phyloP scores from a whole-genome alignment of 2,329 filamentous ascomycete genomes.

The Cytospora chrysosperma region DNA sequence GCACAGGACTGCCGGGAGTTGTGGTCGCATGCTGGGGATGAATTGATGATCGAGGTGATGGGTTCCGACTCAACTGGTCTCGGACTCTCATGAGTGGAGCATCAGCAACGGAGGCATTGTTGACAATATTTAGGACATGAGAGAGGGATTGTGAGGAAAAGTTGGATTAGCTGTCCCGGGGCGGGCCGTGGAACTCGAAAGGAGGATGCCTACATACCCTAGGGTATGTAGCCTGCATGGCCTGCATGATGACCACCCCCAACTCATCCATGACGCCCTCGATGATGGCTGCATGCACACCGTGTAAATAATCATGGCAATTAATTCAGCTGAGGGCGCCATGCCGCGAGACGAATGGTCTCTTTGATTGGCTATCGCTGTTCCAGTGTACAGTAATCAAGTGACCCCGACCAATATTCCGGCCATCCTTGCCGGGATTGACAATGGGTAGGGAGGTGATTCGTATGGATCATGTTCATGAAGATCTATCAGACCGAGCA shows the following conservation, averaged over 20 bases:
- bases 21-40: background rate
- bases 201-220: too few species aligned
- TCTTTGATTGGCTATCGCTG: background rate
- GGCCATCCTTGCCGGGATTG: too few species aligned
- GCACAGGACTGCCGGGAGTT: background rate
- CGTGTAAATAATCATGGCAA: background rate
- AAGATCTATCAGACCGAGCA: too few species aligned
- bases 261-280: background rate
- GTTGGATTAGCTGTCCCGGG: background rate
- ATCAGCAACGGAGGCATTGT: background rate
- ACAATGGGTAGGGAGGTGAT: too few species aligned
- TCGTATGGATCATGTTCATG: too few species aligned
- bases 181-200: background rate
- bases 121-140: background rate
- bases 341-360: too few species aligned
- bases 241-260: constrained; percentile 7
- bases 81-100: background rate
- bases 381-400: too few species aligned
- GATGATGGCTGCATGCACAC: background rate
- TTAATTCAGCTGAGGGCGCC: background rate
- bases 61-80: constrained; percentile 4
- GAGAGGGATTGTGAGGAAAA: background rate
- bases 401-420: too few species aligned
- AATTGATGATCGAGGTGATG: background rate
- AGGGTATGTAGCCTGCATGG: too few species aligned